A percentile compares a stretch with the other conserved stretches of the same genome.
Conservation (phyloP, 1,139 yeast genomes). For the Chernovozyma aurita region DNA sequence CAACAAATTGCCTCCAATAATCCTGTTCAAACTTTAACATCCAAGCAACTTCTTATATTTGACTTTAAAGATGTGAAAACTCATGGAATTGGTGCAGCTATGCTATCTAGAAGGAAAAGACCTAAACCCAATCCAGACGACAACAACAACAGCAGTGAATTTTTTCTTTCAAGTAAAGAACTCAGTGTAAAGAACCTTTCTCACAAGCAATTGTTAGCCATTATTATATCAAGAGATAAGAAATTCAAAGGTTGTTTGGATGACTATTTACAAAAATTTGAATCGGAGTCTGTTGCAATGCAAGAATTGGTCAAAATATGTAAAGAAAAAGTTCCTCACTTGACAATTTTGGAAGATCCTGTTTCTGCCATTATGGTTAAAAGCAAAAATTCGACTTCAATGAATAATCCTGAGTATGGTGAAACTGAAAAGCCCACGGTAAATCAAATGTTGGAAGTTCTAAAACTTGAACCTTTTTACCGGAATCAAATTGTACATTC, state of each 20-base stretch:
- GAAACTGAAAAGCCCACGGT: slow-evolving; percentile 21
- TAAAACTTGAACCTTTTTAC: slow-evolving; percentile 47
- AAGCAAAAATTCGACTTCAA: background rate
- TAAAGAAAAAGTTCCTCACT: slow-evolving; percentile 41
- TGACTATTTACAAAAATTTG: slow-evolving; percentile 30
- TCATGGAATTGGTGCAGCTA: slow-evolving; percentile 33
- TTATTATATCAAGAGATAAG: slow-evolving; percentile 55
- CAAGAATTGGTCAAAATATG: slow-evolving; percentile 21
- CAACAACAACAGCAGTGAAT: slow-evolving; percentile 11
- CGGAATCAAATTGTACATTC: slow-evolving; percentile 51
- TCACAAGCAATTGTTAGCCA: slow-evolving; percentile 42
- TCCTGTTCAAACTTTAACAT: slow-evolving; percentile 15
- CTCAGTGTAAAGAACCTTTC: slow-evolving; percentile 21
- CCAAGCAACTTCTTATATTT: slow-evolving; percentile 59
- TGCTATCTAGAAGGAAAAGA: slow-evolving; percentile 17
- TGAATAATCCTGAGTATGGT: background rate
- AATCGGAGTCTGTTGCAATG: slow-evolving; percentile 13
- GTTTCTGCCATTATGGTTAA: slow-evolving; percentile 25
- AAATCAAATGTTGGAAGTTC: slow-evolving; percentile 39
- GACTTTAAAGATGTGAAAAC: slow-evolving; percentile 71
- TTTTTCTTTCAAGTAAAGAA: slow-evolving; percentile 25
- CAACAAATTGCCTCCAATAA: slow-evolving; percentile 19
- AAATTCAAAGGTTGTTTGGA: slow-evolving; percentile 47
- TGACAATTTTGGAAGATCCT: slow-evolving; percentile 44
- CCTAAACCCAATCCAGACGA: slow-evolving; percentile 9